phyloP scores from a whole-genome alignment of 2,329 filamentous ascomycete species.

The Apiospora pterosperma region DNA sequence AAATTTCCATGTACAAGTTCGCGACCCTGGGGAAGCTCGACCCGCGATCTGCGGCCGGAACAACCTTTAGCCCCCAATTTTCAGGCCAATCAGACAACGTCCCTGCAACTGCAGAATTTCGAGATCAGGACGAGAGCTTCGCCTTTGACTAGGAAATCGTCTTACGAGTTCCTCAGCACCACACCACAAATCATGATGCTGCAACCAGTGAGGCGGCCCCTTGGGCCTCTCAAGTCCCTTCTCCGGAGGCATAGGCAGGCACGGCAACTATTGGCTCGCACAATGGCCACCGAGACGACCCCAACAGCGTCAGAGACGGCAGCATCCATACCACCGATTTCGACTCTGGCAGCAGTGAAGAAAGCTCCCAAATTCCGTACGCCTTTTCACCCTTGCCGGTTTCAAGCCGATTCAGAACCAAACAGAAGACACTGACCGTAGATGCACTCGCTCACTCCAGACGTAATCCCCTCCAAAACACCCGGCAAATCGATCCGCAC shows the following conservation, averaged over 20 bases:
- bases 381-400: not conserved
- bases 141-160: not conserved
- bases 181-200: constrained; percentile 51
- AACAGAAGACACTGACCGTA: not conserved
- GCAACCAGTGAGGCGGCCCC: constrained; percentile 59
- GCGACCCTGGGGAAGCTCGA: not conserved
- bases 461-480: constrained; percentile 26
- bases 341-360: not conserved
- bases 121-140: not conserved
- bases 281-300: constrained; percentile 41
- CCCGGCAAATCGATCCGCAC: constrained; percentile 29
- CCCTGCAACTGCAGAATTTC: not conserved
- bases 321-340: constrained; percentile 7
- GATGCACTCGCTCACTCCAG: constrained; percentile 12
- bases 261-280: constrained; percentile 35
- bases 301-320: constrained; percentile 10
- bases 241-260: constrained; percentile 57
- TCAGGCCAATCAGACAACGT: not conserved
- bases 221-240: constrained; percentile 66
- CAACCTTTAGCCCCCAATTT: constrained; percentile 4
- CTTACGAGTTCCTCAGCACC: not conserved
- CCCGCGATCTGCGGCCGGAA: constrained; percentile 2
- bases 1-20: not conserved
- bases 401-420: not conserved
- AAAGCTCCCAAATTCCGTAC: constrained; percentile 6